phyloP scores from a whole-genome alignment of 1,139 yeast genomes.

The Pichia cactophila region DNA sequence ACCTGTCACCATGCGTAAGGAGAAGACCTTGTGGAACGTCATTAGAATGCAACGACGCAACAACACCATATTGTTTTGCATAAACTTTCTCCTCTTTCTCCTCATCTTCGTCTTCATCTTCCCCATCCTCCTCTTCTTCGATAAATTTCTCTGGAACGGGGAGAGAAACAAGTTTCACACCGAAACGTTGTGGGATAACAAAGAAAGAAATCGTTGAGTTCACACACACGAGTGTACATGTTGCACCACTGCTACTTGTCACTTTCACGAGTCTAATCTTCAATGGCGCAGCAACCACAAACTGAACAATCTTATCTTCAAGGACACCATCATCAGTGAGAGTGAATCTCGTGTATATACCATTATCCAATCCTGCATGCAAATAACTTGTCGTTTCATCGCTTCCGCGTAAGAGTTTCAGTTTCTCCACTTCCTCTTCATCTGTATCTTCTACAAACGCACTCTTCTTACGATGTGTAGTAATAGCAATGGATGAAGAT shows the following conservation, averaged over 20 bases:
- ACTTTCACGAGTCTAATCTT: slow-evolving; percentile 30
- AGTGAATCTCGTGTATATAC: slow-evolving; percentile 62
- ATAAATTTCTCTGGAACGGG: slow-evolving; percentile 20
- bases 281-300: slow-evolving; percentile 49
- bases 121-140: slow-evolving; percentile 6
- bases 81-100: slow-evolving; percentile 1
- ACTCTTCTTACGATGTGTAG: slow-evolving; percentile 30
- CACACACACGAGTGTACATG: slow-evolving; percentile 1
- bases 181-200: slow-evolving; percentile 14
- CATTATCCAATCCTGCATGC: slow-evolving; percentile 78
- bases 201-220: slow-evolving; percentile 7
- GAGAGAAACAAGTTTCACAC: slow-evolving; percentile 39
- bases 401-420: slow-evolving; percentile 2
- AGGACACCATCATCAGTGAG: slow-evolving; percentile 58
- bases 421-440: slow-evolving; percentile 14
- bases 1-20: slow-evolving; percentile 46
- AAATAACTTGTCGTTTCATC: slow-evolving; percentile 25
- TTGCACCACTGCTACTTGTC: slow-evolving; percentile 16
- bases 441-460: slow-evolving; percentile 11
- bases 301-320: slow-evolving; percentile 62
- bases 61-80: slow-evolving; percentile 22
- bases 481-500: slow-evolving; percentile 43
- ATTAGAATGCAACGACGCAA: slow-evolving; percentile 51
- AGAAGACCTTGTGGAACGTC: slow-evolving; percentile 60
- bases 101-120: slow-evolving; percentile 3